These are phyloP conservation scores for Ogataea saltuana DNA, from an alignment of 805 yeast genomes.

Conservation along the genomic window DNA sequence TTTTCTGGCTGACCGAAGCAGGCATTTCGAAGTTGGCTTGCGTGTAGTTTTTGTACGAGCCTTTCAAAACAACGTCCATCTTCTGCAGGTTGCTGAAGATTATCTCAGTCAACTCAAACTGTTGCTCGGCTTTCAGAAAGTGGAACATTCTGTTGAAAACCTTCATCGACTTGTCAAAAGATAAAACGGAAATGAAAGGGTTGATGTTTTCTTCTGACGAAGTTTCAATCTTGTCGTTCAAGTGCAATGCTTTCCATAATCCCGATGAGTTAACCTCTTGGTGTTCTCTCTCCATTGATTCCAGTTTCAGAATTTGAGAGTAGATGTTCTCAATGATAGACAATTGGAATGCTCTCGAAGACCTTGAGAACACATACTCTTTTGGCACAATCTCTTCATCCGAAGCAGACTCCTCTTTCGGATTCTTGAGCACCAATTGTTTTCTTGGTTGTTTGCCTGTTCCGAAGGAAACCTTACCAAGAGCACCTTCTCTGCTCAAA, in stretches of 20 bases:
- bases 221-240: constrained; percentile 58
- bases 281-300: constrained; percentile 67
- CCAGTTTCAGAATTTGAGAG: constrained; percentile 73
- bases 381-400: constrained; percentile 32
- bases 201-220: constrained; percentile 59
- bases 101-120: constrained; percentile 72
- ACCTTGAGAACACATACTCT: constrained; percentile 35
- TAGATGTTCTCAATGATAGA: constrained; percentile 77
- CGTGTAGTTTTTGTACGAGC: constrained; percentile 70
- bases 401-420: constrained; percentile 29
- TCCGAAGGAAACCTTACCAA: constrained; percentile 81
- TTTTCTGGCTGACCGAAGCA: constrained; percentile 52
- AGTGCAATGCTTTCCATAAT: constrained; percentile 78
- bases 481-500: constrained; percentile 73
- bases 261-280: constrained; percentile 45
- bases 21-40: constrained; percentile 49
- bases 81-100: constrained; percentile 79
- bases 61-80: constrained; percentile 72
- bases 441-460: constrained; percentile 86
- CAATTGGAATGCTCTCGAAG: constrained; percentile 54
- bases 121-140: constrained; percentile 73
- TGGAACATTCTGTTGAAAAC: constrained; percentile 86
- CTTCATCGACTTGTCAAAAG: constrained; percentile 85
- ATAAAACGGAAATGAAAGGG: constrained; percentile 80
- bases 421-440: constrained; percentile 58